Percentiles rank a stretch among this genome's conserved stretches.
phyloP scores from a whole-genome alignment of 768 basidiomycete genomes.

The Galerina marginata region DNA sequence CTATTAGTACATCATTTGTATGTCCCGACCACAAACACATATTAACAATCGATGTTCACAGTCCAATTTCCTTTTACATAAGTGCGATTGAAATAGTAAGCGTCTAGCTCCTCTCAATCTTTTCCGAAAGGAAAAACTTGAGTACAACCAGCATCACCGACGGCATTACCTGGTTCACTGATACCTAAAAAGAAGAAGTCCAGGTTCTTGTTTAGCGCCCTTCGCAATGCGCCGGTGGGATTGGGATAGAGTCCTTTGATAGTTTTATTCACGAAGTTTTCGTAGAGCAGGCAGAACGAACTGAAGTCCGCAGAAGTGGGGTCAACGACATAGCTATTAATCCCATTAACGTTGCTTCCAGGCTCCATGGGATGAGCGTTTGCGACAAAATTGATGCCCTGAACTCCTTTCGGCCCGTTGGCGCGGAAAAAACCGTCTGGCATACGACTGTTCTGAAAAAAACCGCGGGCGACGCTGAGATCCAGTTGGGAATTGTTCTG shows the following conservation, averaged over 20 bases:
- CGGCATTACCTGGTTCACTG: too few relatives aligned
- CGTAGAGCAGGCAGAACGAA: constrained; percentile 24
- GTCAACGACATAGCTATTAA: constrained; percentile 24
- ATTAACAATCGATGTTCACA: too few relatives aligned
- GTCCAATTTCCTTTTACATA: too few relatives aligned
- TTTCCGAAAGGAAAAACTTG: constrained; percentile 21
- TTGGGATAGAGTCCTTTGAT: constrained; percentile 25
- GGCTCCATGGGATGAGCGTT: constrained; percentile 20
- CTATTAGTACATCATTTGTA: too few relatives aligned
- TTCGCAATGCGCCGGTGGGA: constrained; percentile 18
- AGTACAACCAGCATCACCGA: constrained; percentile 13
- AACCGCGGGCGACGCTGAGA: constrained; percentile 25
- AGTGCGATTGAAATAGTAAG: too few relatives aligned
- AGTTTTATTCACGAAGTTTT: constrained; percentile 25
- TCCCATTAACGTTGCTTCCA: constrained; percentile 21
- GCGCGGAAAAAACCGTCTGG: constrained; percentile 24
- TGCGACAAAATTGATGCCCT: constrained; percentile 15
- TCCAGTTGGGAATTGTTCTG: constrained; percentile 22
- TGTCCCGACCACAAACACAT: too few relatives aligned
- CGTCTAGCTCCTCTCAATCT: background rate
- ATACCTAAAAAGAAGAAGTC: constrained; percentile 16
- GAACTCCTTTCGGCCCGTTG: constrained; percentile 12
- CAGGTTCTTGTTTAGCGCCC: constrained; percentile 23
- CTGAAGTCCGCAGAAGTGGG: constrained; percentile 23
- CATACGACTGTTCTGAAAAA: constrained; percentile 27